Evolutionary conservation across 1,284 basidiomycete genomes (phyloP), one percentile per base, ranked within the genome.

Genomic region (Malassezia caprae): DNA sequence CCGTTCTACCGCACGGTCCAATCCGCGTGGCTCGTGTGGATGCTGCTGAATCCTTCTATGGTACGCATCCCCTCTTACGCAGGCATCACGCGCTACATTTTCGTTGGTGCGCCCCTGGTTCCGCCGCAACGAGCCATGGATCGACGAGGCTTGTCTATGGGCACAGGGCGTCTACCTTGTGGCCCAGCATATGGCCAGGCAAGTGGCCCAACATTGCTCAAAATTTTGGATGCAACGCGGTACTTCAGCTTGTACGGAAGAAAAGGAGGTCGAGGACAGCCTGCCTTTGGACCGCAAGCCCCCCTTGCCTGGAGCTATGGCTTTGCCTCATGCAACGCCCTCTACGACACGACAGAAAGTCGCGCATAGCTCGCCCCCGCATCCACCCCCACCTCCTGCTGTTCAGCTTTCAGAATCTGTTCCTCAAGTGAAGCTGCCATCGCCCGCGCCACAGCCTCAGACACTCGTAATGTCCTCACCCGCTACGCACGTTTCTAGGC

Each of bases 1-100:
- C 55, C 55, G 10, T 57, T 57, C 21, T 45, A 30, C n/a, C 28
- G 34, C 4, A 45, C 39, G 13, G 3, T 48, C 23, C 41, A 52
- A 17, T 23, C 17, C 5, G 17, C 47, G 12, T 57, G 55, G 55
- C 50, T 57, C 21, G 8, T 57, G n/a, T 57, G 55, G 55, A 48
- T 57, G 49, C 43, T 52, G 30, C 24, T 37, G 8, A 50, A 57
- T 24, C 41, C 35, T 3, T 8, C 26, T 5, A 50, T 35, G 31
- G 53, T 46, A 35, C 26, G 49, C 44, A 17, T 28, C 23, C 2
- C n/a, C 3, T 11, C 43, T 40, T 23, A 43, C 21, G 15, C 35
- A 26, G 46, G 55, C 39, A 17, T 51, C 43, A 3, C 8, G 21
- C 13, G 34, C n/a, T 13, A 7, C 30, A 1, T 53, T 47, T 28